phyloP scores from a whole-genome alignment of 495 filamentous ascomycete species.

The Melanomma pulvis-pyrius region DNA sequence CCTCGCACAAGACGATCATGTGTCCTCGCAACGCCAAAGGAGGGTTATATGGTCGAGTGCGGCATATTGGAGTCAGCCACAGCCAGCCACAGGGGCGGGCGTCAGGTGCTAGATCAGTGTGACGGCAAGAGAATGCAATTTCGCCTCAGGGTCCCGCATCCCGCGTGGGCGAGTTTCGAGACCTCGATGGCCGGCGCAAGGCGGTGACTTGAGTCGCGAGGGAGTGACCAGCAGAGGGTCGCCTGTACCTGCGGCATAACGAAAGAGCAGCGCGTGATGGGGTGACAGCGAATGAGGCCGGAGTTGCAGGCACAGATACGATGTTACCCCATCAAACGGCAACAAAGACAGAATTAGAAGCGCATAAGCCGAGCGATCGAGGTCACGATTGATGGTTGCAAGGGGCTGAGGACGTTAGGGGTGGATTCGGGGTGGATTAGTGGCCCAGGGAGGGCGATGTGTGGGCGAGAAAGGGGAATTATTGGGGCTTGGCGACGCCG shows the following conservation, averaged over 20 bases:
- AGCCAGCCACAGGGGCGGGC: constrained; percentile 19
- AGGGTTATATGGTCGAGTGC: neutral
- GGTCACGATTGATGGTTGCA: constrained; percentile 4
- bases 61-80: constrained; percentile 14
- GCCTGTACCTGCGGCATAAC: constrained; percentile 9
- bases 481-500: constrained; percentile 25
- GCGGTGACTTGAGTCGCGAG: constrained; percentile 20
- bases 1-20: neutral
- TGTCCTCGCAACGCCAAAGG: neutral
- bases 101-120: constrained; percentile 27
- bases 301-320: constrained; percentile 10
- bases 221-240: constrained; percentile 2
- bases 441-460: neutral
- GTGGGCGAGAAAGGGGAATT: constrained; percentile 7
- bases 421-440: constrained; percentile 4
- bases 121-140: constrained; percentile 34
- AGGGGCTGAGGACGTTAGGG: constrained; percentile 24
- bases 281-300: constrained; percentile 20
- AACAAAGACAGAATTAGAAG: constrained; percentile 24
- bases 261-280: constrained; percentile 28
- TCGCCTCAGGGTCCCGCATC: constrained; percentile 21
- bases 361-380: constrained; percentile 14
- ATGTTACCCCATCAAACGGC: constrained; percentile 19
- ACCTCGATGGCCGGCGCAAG: neutral
- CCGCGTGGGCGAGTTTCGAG: constrained; percentile 25